Conservation (phyloP, 805 yeast genomes). For the Suhomyces xylopsoci region DNA sequence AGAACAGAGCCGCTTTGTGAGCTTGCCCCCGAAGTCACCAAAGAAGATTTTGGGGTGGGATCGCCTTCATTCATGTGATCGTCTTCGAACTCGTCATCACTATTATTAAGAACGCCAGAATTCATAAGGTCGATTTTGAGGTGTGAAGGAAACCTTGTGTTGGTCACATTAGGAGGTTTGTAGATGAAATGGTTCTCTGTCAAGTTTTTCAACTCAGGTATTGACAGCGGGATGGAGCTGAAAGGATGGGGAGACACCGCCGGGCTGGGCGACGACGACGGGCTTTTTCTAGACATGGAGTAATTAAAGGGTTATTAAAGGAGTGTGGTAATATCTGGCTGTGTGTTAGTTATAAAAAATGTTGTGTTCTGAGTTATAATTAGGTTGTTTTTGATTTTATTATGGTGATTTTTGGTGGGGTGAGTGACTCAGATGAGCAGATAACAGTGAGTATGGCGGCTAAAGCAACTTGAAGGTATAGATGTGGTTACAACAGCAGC, state of each 20-base stretch:
- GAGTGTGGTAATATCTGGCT: not conserved
- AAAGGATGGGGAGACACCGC: conserved; percentile 1
- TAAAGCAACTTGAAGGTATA: not conserved
- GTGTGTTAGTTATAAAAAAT: not conserved
- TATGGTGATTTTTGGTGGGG: not conserved
- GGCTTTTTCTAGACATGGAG: not conserved
- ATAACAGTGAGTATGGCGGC: not conserved
- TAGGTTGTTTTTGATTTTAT: no score
- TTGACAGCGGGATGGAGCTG: not conserved
- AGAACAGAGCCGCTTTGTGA: not conserved
- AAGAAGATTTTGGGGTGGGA: not conserved
- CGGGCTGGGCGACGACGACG: not conserved
- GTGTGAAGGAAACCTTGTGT: not conserved
- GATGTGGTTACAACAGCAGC: not conserved
- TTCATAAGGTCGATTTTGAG: conserved; percentile 3
- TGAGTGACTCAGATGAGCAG: not conserved
- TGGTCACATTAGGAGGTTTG: not conserved
- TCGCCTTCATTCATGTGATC: not conserved
- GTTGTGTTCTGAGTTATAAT: not conserved
- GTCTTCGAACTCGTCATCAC: not conserved
- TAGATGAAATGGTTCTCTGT: not conserved
- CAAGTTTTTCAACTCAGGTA: not conserved
- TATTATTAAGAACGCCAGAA: not conserved
- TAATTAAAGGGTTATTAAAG: not conserved
- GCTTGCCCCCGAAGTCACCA: not conserved